Base-by-base conservation (phyloP, 306 rosid genomes). In the Castanospermum australe region DNA sequence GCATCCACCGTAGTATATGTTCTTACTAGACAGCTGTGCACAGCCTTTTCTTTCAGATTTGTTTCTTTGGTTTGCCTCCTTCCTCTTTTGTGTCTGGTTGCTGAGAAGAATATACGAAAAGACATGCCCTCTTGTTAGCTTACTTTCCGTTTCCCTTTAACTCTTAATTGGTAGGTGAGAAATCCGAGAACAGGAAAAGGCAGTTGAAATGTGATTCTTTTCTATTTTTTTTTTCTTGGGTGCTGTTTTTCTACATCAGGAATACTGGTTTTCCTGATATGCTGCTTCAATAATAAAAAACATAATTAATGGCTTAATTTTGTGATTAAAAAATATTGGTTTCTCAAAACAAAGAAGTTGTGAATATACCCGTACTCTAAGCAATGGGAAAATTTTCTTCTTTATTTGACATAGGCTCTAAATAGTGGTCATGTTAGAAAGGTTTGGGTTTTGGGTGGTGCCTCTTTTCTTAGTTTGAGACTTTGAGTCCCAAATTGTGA, bases 41-140 rank as follows among this genome's bases (percentile, higher is more conserved):
- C 56, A 22, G 64, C 25, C 71, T 70, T 74, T 85, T 55, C 11
- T 24, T 51, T 54, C 48, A 11, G 10, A 8, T 15, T 64, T 65
- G 88, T 88, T 83, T 78, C 65, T 14, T 65, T 33, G 22, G 18
- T 68, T 67, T 84, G 82, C 78, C 21, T 75, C 44, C 72, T 64
- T 45, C 20, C 42, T 59, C 15, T 21, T 14, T 39, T 13, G 28
- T 68, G 82, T 84, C 79, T 20, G 41, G 36, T 79, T 75, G 64
- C 79, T 59, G 14, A 9, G 72, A 81, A 67, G 39, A 68, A 51
- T 21, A n/a, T 59, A 5, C 48, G 51, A 80, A 65, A 35, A 28
- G 78, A 33, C 83, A 63, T 54, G 18, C n/a, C 11, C 20, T 82
- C 84, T 87, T 82, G 86, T 85, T 84, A 15, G 57, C 51, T 17